Conservation (phyloP, 2,329 filamentous ascomycete species). For the Botryotinia globosa region DNA sequence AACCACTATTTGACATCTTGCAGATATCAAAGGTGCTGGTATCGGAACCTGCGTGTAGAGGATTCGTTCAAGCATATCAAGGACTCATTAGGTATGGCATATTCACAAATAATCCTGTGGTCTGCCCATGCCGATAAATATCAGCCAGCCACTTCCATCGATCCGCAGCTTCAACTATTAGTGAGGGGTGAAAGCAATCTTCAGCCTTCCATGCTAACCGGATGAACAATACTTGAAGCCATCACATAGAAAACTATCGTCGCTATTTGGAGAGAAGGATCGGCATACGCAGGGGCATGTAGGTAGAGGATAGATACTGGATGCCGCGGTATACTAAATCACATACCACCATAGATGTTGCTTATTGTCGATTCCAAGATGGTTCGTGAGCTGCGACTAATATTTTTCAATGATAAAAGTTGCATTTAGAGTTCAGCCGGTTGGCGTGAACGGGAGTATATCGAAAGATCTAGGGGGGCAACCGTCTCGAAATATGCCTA, state of each 20-base stretch:
- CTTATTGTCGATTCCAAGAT: not conserved
- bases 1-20: constrained; percentile 5
- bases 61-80: constrained; percentile 20
- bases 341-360: constrained; percentile 12
- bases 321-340: not conserved
- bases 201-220: not conserved
- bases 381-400: not conserved
- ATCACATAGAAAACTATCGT: constrained; percentile 1
- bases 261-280: not conserved
- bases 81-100: constrained; percentile 20
- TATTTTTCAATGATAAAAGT: not conserved
- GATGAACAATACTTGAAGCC: not conserved
- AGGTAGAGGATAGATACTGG: constrained; percentile 3
- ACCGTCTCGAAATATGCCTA: constrained; percentile 5
- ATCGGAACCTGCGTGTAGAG: not conserved
- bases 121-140: constrained; percentile 2
- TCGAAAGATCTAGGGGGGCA: not conserved
- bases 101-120: constrained; percentile 20
- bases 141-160: constrained; percentile 15
- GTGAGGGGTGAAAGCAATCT: constrained; percentile 13
- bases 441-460: not conserved
- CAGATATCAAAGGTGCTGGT: not conserved
- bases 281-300: constrained; percentile 3
- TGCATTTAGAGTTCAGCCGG: not conserved
- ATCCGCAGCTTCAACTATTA: constrained; percentile 9